Evolutionary conservation across 495 filamentous ascomycete species (phyloP), one percentile per base, ranked within the genome.

Genomic region (Aspergillus sclerotiicarbonarius): DNA sequence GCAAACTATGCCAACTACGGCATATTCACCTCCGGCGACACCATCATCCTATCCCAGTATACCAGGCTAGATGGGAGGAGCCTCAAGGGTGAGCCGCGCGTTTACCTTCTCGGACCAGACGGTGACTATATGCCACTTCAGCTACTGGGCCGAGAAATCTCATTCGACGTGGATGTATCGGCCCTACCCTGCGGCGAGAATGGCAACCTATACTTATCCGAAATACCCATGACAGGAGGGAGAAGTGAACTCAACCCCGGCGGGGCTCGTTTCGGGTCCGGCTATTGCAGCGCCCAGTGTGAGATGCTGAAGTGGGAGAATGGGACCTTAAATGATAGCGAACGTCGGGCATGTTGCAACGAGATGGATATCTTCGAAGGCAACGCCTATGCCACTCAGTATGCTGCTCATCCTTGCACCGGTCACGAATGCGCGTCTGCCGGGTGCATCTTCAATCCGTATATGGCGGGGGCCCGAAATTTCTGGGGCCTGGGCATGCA

Each of bases 281-380:
- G 39, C 7, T 55, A 55, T 39, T 55, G 53, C 41, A 39, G 46
- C 30, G 53, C 39, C 4, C 53, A 55, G 21, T 55, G 53, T 32
- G 37, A 37, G 5, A 19, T 47, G 35, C 25, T 20, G 10, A 55
- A 37, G 10, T 55, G 53, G 53, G 25, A n/a, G 15, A 55, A 55
- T 39, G 53, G 53, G 0, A 55, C 53, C 8, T 19, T 55, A 1
- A 55, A 55, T 25, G 30, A 37, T 19, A 32, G 41, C 30, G 53
- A 21, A 37, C 39, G 25, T 9, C 12, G 9, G 10, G 45, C 43
- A 20, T 55, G 53, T 20, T 55, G 53, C 16, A 55, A 55, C 30
- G 53, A 55, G n/a, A 55, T 55, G 53, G 53, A 55, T 31, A 55
- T 55, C 41, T 30, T 55, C 8, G 53, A 55, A 32, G 53, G 16